Evolutionary conservation across 2,329 filamentous ascomycete species (phyloP), one percentile per base, ranked within the genome.

Genomic region (Fusarium sp.): DNA sequence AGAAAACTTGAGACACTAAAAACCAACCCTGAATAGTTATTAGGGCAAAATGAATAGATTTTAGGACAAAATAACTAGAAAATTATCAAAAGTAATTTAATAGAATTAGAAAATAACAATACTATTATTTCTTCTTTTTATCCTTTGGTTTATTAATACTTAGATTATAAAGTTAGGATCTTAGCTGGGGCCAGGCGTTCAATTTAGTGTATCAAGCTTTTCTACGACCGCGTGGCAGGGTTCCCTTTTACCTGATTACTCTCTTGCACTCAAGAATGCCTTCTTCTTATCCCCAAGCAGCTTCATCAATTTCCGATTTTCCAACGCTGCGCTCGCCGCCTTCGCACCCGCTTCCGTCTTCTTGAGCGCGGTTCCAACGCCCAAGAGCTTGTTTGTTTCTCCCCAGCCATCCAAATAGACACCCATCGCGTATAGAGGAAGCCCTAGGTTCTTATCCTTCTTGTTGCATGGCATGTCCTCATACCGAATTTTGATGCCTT

Each of bases 311-410:
- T 89, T 90, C 76, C 89, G 90, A 74, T 93, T 89, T 42, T 84
- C 81, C 75, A 94, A 73, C 0, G 90, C 90, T 70, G 83, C 81
- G 42, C 81, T 79, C 1, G 92, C 92, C 1, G 91, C 91, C 69
- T 86, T 89, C 13, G 86, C 81, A 0, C 89, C 89, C 1, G 91
- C 92, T 61, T 92, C 89, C 61, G 86, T 87, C 79, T 93, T 93
- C 59, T 85, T 87, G 67, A 87, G 79, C 1, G 86, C 91, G 31
- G 84, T 86, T 0, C 90, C 91, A 46, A 82, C 83, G 0, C 89
- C 91, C 6, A 94, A 78, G 61, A 86, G 80, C 75, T 87, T 85
- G 53, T 86, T 81, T 31, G 83, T 84, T 77, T 90, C 88, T 4
- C 91, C 91, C 83, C 89, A 91, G 0, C 90, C 91, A 18, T 87